These are phyloP conservation scores for Yamadazyma dushanensis DNA, from an alignment of 1,139 yeast species.

Conservation along the genomic window DNA sequence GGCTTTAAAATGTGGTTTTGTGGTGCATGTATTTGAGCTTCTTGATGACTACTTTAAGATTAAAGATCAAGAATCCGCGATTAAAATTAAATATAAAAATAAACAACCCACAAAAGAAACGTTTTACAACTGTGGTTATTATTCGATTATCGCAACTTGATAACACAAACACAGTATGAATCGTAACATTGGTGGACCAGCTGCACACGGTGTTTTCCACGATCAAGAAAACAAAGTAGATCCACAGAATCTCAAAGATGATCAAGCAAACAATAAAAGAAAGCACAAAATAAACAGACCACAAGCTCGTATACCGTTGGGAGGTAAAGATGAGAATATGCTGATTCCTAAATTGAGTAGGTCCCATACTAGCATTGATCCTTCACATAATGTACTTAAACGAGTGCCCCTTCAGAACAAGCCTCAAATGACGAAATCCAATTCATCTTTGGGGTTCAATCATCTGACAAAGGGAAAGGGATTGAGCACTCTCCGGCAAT, in stretches of 20 bases:
- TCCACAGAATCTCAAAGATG: too few relatives aligned
- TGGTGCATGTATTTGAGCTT: background rate
- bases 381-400: conserved; percentile 3
- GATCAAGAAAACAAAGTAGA: conserved; percentile 1
- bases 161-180: background rate
- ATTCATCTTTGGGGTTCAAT: conserved; percentile 40
- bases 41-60: too few relatives aligned
- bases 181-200: background rate
- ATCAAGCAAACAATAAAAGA: background rate
- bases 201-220: background rate
- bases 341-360: conserved; percentile 30
- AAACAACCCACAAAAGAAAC: too few relatives aligned
- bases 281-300: background rate
- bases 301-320: conserved; percentile 41
- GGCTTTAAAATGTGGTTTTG: background rate
- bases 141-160: too few relatives aligned
- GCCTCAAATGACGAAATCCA: conserved; percentile 29
- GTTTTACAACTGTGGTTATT: too few relatives aligned
- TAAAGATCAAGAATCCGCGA: too few relatives aligned
- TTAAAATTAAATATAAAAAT: too few relatives aligned
- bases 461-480: conserved; percentile 11
- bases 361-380: conserved; percentile 31
- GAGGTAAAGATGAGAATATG: conserved; percentile 48
- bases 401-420: conserved; percentile 3
- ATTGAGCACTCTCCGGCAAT: background rate